Base-by-base conservation (phyloP, 139 green algal genomes). In the Raphidocelis subcapitata region DNA sequence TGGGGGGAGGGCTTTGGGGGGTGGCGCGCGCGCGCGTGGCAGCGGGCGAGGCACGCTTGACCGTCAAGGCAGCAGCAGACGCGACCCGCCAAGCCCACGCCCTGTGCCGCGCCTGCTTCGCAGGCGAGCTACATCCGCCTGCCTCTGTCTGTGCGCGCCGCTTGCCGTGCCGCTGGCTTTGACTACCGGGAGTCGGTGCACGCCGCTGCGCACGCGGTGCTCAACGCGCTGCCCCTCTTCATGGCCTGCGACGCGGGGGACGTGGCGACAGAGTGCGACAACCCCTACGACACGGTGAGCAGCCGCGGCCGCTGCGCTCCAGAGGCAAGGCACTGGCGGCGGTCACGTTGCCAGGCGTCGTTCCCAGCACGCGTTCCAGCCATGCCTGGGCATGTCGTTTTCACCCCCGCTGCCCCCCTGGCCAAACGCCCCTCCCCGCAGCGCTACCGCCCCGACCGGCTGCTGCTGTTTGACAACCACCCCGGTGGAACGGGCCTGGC, bases 381-480 rank as follows among this genome's bases (percentile, higher is more conserved):
- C 41, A 49, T 49, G 41, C 41, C 41, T n/a, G n/a, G n/a, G n/a
- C n/a, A n/a, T n/a, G n/a, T n/a, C n/a, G n/a, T n/a, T n/a, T n/a
- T n/a, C n/a, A n/a, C n/a, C n/a, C n/a, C n/a, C n/a, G n/a, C n/a
- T n/a, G n/a, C 41, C 41, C 41, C 12, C 41, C 41, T 12, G 8
- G 8, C 41, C 41, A 12, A 12, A 20, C 8, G 41, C 41, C 41
- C 41, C 8, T 49, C 8, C 8, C 41, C 12, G 41, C 41, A 49
- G 41, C 86, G 93, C 15, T 98, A 89, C 82, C 81, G 84, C 44
- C 91, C 94, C 20, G 90, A 96, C 74, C 84, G 95, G 16, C 59
- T 99, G 41, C 87, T 99, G 44, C 37, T 99, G 52, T 99, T 89
- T 74, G 95, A 99, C 84, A 91, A 87, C 44, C 89, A 98, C 52